These are phyloP conservation scores for Hymenoscyphus scutula DNA, from an alignment of 2,329 filamentous ascomycete genomes.

Conservation along the genomic window DNA sequence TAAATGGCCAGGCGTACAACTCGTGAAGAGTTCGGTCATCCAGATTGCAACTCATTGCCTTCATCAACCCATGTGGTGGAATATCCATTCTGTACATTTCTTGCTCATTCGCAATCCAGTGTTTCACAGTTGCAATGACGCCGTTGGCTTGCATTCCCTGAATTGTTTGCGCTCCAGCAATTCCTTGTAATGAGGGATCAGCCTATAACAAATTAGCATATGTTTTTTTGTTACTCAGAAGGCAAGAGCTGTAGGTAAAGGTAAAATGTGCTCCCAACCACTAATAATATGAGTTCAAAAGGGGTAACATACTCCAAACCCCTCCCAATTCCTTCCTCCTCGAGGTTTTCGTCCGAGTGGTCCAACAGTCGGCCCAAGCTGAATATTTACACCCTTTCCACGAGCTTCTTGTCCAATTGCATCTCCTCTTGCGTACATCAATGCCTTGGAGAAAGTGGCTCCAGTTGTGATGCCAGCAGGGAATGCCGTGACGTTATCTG, in stretches of 20 bases:
- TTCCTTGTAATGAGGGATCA: conserved; percentile 63
- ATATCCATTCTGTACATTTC: conserved; percentile 35
- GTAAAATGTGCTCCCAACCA: too few relatives aligned
- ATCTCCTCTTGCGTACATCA: conserved; percentile 66
- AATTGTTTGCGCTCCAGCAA: conserved; percentile 50
- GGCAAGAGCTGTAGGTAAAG: too few relatives aligned
- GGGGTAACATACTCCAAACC: too few relatives aligned
- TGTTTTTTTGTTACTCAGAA: too few relatives aligned
- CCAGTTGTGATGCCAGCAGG: conserved; percentile 76
- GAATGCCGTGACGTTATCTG: conserved; percentile 74
- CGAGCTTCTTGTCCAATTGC: conserved; percentile 70
- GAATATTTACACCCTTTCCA: conserved; percentile 70
- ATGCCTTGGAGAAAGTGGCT: conserved; percentile 70
- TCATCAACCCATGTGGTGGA: conserved; percentile 34
- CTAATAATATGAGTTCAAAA: too few relatives aligned
- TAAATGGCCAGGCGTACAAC: conserved; percentile 59
- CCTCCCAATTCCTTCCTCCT: conserved; percentile 74
- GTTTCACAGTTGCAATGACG: conserved; percentile 57
- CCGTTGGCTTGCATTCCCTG: conserved; percentile 55
- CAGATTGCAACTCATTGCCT: conserved; percentile 46
- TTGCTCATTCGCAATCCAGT: conserved; percentile 52
- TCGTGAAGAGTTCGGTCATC: conserved; percentile 62
- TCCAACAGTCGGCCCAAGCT: conserved; percentile 64
- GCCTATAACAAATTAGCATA: too few relatives aligned
- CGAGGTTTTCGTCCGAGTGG: conserved; percentile 69